phyloP scores from a whole-genome alignment of 1,139 yeast species.

The Arxiozyma bovina region DNA sequence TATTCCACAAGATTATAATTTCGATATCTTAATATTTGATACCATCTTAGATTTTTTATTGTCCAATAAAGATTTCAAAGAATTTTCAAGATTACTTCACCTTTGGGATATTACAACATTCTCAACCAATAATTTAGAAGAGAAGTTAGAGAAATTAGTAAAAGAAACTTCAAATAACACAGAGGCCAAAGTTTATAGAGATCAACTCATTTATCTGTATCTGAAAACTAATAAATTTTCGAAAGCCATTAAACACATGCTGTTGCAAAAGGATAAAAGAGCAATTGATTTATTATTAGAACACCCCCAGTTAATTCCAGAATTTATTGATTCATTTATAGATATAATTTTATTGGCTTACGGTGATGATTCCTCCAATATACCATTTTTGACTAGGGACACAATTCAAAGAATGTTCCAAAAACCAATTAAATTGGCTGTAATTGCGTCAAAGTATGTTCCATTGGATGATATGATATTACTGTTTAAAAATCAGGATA shows the following conservation, averaged over 20 bases:
- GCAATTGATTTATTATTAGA: conserved; percentile 49
- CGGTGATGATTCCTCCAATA: neutral
- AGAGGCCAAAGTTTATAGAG: conserved; percentile 34
- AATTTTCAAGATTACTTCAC: conserved; percentile 38
- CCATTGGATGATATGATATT: conserved; percentile 43
- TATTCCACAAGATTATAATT: conserved; percentile 41
- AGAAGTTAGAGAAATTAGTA: conserved; percentile 38
- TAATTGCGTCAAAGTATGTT: conserved; percentile 58
- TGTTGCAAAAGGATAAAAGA: conserved; percentile 45
- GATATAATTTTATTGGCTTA: conserved; percentile 41
- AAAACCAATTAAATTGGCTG: conserved; percentile 48
- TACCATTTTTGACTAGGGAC: neutral
- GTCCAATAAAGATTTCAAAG: conserved; percentile 29
- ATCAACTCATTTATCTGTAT: conserved; percentile 49
- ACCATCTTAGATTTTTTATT: conserved; percentile 46
- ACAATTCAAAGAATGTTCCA: conserved; percentile 35
- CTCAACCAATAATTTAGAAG: conserved; percentile 40
- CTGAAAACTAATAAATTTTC: conserved; percentile 49
- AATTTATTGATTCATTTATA: conserved; percentile 44
- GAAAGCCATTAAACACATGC: conserved; percentile 56
- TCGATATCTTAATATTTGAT: conserved; percentile 42
- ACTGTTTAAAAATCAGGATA: conserved; percentile 33
- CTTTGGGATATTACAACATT: conserved; percentile 56
- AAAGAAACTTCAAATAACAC: conserved; percentile 17
- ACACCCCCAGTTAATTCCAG: conserved; percentile 48